phyloP scores from a whole-genome alignment of 176 grass and related monocot genomes.

The Bonia amplexicaulis region DNA sequence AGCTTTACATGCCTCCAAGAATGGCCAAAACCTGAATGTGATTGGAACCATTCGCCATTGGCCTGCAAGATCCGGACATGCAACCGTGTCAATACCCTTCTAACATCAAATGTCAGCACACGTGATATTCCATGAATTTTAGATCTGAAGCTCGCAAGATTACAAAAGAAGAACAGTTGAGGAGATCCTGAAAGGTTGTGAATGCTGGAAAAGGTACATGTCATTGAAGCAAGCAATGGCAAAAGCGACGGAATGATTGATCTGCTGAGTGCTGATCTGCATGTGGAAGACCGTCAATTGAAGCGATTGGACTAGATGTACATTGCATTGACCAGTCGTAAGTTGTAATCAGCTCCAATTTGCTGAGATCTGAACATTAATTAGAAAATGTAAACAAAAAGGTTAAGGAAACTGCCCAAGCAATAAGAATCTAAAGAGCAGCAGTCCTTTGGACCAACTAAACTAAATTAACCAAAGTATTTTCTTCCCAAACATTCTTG shows the following conservation, averaged over 20 bases:
- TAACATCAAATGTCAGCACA: background rate
- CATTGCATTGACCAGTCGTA: too few species aligned
- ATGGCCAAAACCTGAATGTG: slow-evolving; percentile 11
- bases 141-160: slow-evolving; percentile 16
- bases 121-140: background rate
- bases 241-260: background rate
- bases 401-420: too few species aligned
- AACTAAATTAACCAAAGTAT: too few species aligned
- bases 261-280: too few species aligned
- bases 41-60: background rate
- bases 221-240: background rate
- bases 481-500: too few species aligned
- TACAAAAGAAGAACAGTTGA: slow-evolving; percentile 13
- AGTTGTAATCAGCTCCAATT: too few species aligned
- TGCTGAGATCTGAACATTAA: too few species aligned
- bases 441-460: too few species aligned
- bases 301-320: too few species aligned
- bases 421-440: too few species aligned
- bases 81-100: background rate
- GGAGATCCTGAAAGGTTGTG: slow-evolving; percentile 9
- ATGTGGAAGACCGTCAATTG: too few species aligned
- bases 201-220: background rate
- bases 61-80: background rate
- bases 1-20: slow-evolving; percentile 14
- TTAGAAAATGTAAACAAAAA: too few species aligned